Base-by-base conservation (phyloP, 805 yeast genomes). In the Candida manassasensis region DNA sequence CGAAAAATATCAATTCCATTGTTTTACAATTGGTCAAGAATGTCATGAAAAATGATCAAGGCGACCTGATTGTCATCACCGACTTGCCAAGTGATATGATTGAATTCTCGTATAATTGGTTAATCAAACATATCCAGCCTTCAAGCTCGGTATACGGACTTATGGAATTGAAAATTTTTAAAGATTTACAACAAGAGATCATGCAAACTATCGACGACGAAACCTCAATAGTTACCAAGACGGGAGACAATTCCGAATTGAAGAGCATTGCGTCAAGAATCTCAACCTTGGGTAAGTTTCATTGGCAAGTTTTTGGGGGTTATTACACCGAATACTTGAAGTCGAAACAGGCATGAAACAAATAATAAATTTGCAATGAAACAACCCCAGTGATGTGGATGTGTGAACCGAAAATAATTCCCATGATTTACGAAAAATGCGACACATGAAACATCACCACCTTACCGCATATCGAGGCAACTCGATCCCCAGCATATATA, bases 121-220 rank as follows among this genome's bases (percentile, higher is more conserved):
- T 87, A 30, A 67, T 83, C 32, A 84, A 81, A 52, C 95, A 87
- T 59, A 82, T 89, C 9, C 95, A 86, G 59, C 96, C 96, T 32
- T 67, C 67, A 40, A 79, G 90, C 6, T 80, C 75, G 34, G 83
- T 86, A 26, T 86, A 86, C 53, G 79, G 81, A 4, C 67, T 85
- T 32, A 67, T 87, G 71, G 96, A 86, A 58, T 69, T 69, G 25
- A 77, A 79, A 43, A 69, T 77, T 12, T 78, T 79, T 57, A 69
- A 70, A 44, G 73, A 69, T 38, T 60, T 78, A 35, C 53, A 57
- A 34, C 50, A 12, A 5, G 45, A 42, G 32, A 42, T 42, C 11
- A 19, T 30, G 14, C 27, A 24, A 21, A 31, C 30, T 30, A 21
- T 38, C 13, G 19, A 21, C n/a, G 22, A 14, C 22, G 30, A 28